Base-by-base conservation (phyloP, 164 flowering plant genomes). In the Platanus orientalis region DNA sequence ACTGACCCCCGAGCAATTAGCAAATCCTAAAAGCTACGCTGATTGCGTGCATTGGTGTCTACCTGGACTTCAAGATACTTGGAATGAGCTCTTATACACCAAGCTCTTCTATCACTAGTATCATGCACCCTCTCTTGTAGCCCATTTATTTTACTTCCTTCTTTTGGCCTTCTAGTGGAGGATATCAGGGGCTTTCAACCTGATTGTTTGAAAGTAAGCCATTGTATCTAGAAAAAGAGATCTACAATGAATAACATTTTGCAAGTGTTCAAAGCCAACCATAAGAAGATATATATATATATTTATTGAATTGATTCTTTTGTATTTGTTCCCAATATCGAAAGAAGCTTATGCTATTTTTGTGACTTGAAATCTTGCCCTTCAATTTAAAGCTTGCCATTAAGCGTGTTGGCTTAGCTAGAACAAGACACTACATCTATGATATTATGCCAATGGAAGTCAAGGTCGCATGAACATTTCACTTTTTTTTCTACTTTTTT, bases 11-110 rank as follows among this genome's bases (percentile, higher is more conserved):
- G 85, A 84, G 69, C 96, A 94, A 66, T 2, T 85, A 28, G 92
- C 89, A 0, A 84, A 87, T 64, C 98, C 98, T 0, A 67, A 39
- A 1, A 84, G 91, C 78, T 90, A 89, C 28, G 85, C 98, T 0
- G 98, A 93, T 66, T 90, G 97, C 40, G 78, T 79, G 19, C 96
- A 94, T 62, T 90, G 97, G 96, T 94, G 98, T 61, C 68, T 94
- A 77, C 97, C 98, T 25, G 96, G 98, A 24, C 79, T 90, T 40
- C 98, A 86, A 68, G 98, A 94, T 70, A 87, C 90, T 14, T 94
- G 97, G 98, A 94, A 94, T 59, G 97, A 91, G 73, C 87, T 94
- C 17, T 66, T 92, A 9, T 90, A 80, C 40, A 62, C 95, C 17
- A 88, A 88, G 76, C 85, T 92, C 12, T 85, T 92, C 68, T 88